phyloP scores from a whole-genome alignment of 1,284 basidiomycete genomes.

The Neolentinus lepideus region DNA sequence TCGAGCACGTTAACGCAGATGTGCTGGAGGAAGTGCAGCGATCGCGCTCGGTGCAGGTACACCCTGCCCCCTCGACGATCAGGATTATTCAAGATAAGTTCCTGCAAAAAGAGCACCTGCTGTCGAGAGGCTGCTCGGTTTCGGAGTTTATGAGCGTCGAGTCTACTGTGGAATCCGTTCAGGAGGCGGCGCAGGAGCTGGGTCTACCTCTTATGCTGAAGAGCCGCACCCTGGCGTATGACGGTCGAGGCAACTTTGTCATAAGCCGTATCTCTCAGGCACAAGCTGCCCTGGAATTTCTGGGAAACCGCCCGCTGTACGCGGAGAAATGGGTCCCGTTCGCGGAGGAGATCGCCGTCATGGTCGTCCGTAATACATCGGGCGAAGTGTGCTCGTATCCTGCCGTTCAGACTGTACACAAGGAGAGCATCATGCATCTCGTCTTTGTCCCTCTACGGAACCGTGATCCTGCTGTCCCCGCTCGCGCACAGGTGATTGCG shows the following conservation, averaged over 20 bases:
- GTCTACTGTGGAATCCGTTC: slow-evolving; percentile 48
- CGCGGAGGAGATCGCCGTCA: slow-evolving; percentile 88
- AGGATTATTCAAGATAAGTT: slow-evolving; percentile 94
- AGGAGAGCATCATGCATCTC: slow-evolving; percentile 90
- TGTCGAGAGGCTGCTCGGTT: slow-evolving; percentile 55
- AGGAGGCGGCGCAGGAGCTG: slow-evolving; percentile 44
- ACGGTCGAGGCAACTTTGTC: slow-evolving; percentile 91
- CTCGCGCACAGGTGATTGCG: slow-evolving; percentile 68
- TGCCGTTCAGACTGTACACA: slow-evolving; percentile 93
- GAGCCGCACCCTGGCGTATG: slow-evolving; percentile 90
- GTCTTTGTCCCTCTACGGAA: slow-evolving; percentile 83
- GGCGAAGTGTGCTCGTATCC: slow-evolving; percentile 86
- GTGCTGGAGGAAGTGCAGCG: slow-evolving; percentile 66
- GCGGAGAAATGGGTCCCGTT: slow-evolving; percentile 95
- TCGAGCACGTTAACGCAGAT: slow-evolving; percentile 90
- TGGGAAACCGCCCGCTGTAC: slow-evolving; percentile 72
- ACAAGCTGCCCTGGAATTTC: slow-evolving; percentile 29
- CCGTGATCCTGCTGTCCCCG: slow-evolving; percentile 48
- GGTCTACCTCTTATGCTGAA: slow-evolving; percentile 97
- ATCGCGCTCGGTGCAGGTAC: slow-evolving; percentile 56
- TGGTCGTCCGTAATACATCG: slow-evolving; percentile 82
- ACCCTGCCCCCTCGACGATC: slow-evolving; percentile 84
- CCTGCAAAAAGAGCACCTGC: slow-evolving; percentile 80
- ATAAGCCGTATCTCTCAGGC: slow-evolving; percentile 53
- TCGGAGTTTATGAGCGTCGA: slow-evolving; percentile 68